A percentile compares a stretch with the other conserved stretches of the same genome.
These are phyloP conservation scores for Perkinsus olseni DNA, from an alignment of 169 alveolate genomes.

Conservation along the genomic window DNA sequence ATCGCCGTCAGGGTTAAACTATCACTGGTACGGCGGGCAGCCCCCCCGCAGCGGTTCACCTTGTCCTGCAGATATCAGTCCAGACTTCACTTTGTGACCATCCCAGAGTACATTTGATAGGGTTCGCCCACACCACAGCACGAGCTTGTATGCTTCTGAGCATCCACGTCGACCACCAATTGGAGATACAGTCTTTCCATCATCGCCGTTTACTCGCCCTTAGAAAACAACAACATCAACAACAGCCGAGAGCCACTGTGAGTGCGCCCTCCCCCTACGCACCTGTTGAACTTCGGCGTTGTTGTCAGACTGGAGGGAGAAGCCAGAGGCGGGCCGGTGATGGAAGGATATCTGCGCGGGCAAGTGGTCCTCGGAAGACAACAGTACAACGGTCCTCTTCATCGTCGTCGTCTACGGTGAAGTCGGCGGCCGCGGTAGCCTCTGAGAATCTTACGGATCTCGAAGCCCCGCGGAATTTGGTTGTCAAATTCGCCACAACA, in stretches of 20 bases:
- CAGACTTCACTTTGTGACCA: neutral
- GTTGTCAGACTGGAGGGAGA: no score
- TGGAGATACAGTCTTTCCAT: neutral
- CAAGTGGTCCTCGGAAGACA: no score
- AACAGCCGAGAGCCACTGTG: neutral
- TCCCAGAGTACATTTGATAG: neutral
- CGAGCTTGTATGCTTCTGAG: neutral
- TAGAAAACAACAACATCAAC: neutral
- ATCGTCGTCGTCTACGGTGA: no score
- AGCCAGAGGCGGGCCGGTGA: no score
- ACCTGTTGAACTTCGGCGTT: no score
- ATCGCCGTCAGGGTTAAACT: neutral
- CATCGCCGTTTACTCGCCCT: neutral
- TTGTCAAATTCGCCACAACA: neutral
- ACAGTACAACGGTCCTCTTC: no score
- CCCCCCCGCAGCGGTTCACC: neutral
- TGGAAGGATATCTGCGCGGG: no score
- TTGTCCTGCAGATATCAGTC: neutral
- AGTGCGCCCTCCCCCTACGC: neutral
- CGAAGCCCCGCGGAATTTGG: neutral
- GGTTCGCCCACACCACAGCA: neutral
- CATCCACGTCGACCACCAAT: neutral
- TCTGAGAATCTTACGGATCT: neutral
- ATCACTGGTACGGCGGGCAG: neutral
- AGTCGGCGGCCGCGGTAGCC: no score